These are phyloP conservation scores for Nymphaea colorata DNA, from an alignment of 164 flowering plant genomes.

Conservation along the genomic window DNA sequence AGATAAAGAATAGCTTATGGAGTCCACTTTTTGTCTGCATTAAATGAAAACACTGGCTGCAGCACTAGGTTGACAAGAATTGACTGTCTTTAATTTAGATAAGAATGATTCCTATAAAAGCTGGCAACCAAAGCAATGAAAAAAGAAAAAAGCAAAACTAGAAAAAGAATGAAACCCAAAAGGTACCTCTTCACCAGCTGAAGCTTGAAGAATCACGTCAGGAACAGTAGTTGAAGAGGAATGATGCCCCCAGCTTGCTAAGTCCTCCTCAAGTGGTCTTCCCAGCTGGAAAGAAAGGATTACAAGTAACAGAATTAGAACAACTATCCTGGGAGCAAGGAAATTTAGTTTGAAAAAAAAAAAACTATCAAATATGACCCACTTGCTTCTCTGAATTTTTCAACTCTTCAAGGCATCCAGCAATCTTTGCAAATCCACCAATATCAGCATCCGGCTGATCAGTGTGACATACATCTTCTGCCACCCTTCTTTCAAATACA, in stretches of 20 bases:
- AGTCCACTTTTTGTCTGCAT: no score
- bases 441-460: slow-evolving; percentile 26
- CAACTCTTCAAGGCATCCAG: slow-evolving; percentile 60
- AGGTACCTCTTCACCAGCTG: slow-evolving; percentile 88
- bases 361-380: neutral
- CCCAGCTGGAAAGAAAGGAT: slow-evolving; percentile 46
- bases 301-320: neutral
- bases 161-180: no score
- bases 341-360: neutral
- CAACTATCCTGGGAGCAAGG: neutral
- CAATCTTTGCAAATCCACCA: slow-evolving; percentile 78
- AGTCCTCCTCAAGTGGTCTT: slow-evolving; percentile 79
- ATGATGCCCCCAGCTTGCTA: slow-evolving; percentile 95
- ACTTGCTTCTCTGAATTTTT: slow-evolving; percentile 85
- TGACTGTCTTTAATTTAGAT: no score
- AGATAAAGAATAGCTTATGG: no score
- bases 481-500: slow-evolving; percentile 13
- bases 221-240: slow-evolving; percentile 57
- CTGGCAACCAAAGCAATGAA: no score
- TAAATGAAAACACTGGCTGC: no score
- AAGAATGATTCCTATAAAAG: no score
- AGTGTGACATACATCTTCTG: slow-evolving; percentile 5
- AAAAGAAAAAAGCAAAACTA: no score
- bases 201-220: slow-evolving; percentile 76
- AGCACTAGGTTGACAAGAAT: no score